Base-by-base conservation (phyloP, 495 filamentous ascomycete genomes). In the Immersiella caudata region DNA sequence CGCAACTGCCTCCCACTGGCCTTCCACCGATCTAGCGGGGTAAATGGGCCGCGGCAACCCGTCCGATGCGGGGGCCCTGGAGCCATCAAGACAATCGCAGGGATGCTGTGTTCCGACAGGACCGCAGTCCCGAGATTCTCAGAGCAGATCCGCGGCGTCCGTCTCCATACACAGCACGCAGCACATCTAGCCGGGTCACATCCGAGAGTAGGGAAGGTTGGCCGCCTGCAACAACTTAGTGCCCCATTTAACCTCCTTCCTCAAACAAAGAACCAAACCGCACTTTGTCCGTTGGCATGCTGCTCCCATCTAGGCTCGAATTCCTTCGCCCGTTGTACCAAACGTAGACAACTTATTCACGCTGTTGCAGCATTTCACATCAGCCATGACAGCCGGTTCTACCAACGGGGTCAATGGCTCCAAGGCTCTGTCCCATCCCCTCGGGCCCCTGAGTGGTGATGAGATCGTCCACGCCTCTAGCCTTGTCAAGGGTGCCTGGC, bases 401-500 rank as follows among this genome's bases (percentile, higher is more conserved):
- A 2, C 36, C 60, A 57, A 24, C 66, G 35, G 24, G 2, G 12
- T 51, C 49, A 24, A 57, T 36, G 49, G 24, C 24, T 6, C 65
- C 49, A n/a, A 50, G 20, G 9, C 51, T 12, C 60, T 50, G 12
- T 24, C 74, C 57, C 89, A 91, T 65, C 89, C 88, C 9, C 76
- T 90, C 20, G 83, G 86, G 9, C 88, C 88, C 7, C 79, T 90
- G 52, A 82, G 81, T 18, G 79, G 82, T 3, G 75, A 76, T 6
- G 89, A 91, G 76, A 86, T 91, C 66, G 76, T 73, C 6, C 74
- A 75, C 60, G 79, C 75, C 56, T 71, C 80, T 6, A 49, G 67
- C 2, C 74, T 87, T 14, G 73, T 88, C 70, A 80, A 77, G 40
- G 62, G 71, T 2, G 73, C 75, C 59, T 88, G 86, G 82, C 87